A percentile compares a stretch with the other conserved stretches of the same genome.
Conservation (phyloP, 139 green algal species). For the Ostreobium quekettii region DNA sequence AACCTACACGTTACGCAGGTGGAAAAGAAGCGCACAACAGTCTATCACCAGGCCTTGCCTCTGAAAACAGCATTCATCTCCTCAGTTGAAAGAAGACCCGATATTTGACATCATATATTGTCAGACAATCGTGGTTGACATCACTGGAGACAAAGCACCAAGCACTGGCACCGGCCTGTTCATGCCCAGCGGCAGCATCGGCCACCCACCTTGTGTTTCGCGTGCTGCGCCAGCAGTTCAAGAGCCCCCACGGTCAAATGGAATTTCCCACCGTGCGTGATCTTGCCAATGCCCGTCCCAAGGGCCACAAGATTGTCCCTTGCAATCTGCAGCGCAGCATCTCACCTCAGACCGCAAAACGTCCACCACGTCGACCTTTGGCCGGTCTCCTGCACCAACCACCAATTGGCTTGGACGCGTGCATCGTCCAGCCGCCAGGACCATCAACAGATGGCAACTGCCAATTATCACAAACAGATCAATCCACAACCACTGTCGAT, state of each 20-base stretch:
- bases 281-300: slow-evolving; percentile 89
- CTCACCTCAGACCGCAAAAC: neutral
- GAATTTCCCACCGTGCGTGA: slow-evolving; percentile 96
- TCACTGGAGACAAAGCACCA: neutral
- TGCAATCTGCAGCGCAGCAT: slow-evolving; percentile 47
- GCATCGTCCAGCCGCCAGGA: too few species aligned
- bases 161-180: neutral
- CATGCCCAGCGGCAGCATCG: neutral
- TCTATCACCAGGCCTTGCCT: too few species aligned
- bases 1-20: too few species aligned
- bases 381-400: too few species aligned
- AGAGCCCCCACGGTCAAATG: slow-evolving; percentile 80
- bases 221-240: slow-evolving; percentile 81
- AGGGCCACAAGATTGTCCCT: slow-evolving; percentile 84
- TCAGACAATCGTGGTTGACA: too few species aligned
- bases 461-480: too few species aligned
- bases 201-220: slow-evolving; percentile 87
- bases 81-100: slow-evolving; percentile 3
- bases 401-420: too few species aligned
- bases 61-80: neutral
- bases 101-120: neutral
- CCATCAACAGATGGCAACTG: too few species aligned
- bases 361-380: too few species aligned
- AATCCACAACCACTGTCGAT: too few species aligned
- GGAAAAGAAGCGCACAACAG: too few species aligned